Evolutionary conservation across 306 rosid species (phyloP).

Genomic region (Ammopiptanthus mongolicus): DNA sequence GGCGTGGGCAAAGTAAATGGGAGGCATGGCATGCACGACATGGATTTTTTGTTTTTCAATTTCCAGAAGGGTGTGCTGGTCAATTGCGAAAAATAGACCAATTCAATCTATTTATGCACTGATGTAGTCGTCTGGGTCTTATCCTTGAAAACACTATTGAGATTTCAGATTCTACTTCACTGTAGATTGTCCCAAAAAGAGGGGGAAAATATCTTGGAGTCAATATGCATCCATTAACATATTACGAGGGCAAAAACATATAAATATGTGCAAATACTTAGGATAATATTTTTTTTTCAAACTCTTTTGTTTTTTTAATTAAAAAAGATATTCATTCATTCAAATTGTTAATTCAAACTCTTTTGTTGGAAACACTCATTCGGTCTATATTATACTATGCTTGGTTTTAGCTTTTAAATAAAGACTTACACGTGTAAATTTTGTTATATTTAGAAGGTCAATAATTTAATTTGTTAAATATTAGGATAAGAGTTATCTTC

Average conservation of each 20-base stretch:
- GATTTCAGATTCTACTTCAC: background rate
- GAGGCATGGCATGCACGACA: background rate
- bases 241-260: background rate
- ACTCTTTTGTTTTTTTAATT: no score
- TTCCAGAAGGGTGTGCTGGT: slow-evolving; percentile 34
- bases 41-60: background rate
- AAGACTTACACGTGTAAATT: background rate
- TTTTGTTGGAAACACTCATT: background rate
- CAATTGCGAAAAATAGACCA: background rate
- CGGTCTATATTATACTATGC: background rate
- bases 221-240: background rate
- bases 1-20: background rate
- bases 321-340: no score
- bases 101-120: background rate
- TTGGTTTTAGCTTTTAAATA: background rate
- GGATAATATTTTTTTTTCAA: background rate
- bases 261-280: background rate
- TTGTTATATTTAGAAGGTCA: background rate
- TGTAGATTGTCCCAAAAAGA: background rate
- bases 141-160: background rate
- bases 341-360: no score
- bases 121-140: background rate
- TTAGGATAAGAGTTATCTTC: background rate
- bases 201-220: background rate
- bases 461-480: background rate